Evolutionary conservation across 139 green algal species (phyloP).

Genomic region (Auxenochlorella protothecoides): DNA sequence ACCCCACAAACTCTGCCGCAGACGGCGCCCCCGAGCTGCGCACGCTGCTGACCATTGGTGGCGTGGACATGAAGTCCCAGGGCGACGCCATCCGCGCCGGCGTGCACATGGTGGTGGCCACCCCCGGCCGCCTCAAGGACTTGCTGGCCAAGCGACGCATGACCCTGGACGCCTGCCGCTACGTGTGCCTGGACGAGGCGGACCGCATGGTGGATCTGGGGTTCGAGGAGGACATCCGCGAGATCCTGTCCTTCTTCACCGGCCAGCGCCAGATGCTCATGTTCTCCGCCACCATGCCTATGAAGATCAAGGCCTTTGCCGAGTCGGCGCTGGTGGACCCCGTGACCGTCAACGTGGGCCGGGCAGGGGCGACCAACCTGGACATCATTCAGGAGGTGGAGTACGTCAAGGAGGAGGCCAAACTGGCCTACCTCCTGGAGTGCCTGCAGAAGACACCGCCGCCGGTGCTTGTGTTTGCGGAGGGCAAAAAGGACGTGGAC

Average conservation of each 20-base stretch:
- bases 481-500: constrained; percentile 97
- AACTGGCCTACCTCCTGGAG: constrained; percentile 90
- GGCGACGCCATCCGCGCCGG: constrained; percentile 40
- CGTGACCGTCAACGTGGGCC: constrained; percentile 83
- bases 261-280: constrained; percentile 93
- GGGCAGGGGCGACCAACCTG: constrained; percentile 88
- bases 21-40: constrained; percentile 63
- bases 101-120: constrained; percentile 88
- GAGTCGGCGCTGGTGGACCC: constrained; percentile 88
- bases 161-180: constrained; percentile 84
- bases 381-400: constrained; percentile 98
- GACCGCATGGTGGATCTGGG: constrained; percentile 97
- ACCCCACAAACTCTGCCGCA: background rate
- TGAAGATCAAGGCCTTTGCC: constrained; percentile 96
- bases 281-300: constrained; percentile 97
- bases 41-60: constrained; percentile 81
- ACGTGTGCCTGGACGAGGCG: constrained; percentile 94
- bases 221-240: constrained; percentile 91
- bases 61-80: constrained; percentile 42
- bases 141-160: constrained; percentile 83
- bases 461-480: constrained; percentile 93
- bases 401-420: constrained; percentile 97
- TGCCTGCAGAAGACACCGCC: constrained; percentile 96
- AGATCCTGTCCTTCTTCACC: constrained; percentile 60
- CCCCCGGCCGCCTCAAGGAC: constrained; percentile 91